Evolutionary conservation across 257 asterid species (phyloP), one percentile per base, ranked within the genome.

Genomic region (Thymus quinquecostatus): DNA sequence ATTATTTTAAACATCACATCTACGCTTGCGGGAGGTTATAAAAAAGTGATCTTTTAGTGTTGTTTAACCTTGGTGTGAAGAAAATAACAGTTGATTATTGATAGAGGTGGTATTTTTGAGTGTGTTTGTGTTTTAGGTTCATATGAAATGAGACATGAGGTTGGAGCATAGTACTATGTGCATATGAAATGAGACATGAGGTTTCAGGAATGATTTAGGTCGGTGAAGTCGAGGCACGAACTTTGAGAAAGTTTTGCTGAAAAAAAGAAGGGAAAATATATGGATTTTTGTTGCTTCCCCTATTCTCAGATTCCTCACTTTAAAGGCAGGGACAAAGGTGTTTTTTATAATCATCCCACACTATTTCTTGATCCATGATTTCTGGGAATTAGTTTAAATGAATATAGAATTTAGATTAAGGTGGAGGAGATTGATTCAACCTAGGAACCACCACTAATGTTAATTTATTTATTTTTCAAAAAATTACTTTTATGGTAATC

Each of bases 311-410:
- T 43, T 63, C 55, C 58, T 64, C 70, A 47, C 45, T 65, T 48
- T 38, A 38, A 32, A 13, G 47, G 30, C 29, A 27, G 32, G 33
- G 70, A 65, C 60, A 65, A 65, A 2, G 2, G 12, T 10, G 9
- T 58, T 47, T 48, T 49, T 8, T 34, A 14, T n/a, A 27, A 41
- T 11, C 40, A 29, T 11, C 9, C 41, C 36, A 64, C 54, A 40
- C 1, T 59, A 71, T 30, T 60, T 77, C 68, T 60, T 45, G 75
- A 72, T 72, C 75, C 75, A 72, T 54, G 63, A 70, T 72, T 66
- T 60, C 6, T 77, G 78, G 68, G 61, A 71, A 58, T 50, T 66
- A 33, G 41, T 77, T 40, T 70, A 51, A 2, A 32, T 58, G 32
- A 30, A 43, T 38, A 47, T 28, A 48, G 10, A 30, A 11, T 56